Conservation (phyloP, 805 yeast genomes). For the Ogataea philodendri region DNA sequence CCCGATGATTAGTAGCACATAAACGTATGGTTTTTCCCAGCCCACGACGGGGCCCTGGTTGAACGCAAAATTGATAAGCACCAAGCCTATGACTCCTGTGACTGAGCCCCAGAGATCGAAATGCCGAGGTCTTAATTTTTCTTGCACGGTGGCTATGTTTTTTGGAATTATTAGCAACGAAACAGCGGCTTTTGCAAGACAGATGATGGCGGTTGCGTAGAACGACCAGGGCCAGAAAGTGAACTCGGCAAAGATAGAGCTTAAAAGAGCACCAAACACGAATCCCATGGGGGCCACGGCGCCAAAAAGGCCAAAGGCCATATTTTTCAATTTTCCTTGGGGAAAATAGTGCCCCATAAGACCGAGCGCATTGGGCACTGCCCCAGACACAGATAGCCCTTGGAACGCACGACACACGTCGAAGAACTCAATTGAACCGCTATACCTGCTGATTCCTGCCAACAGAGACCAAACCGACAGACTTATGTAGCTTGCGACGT, state of each 20-base stretch:
- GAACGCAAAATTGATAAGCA: slow-evolving; percentile 66
- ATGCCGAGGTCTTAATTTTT: slow-evolving; percentile 8
- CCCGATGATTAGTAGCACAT: slow-evolving; percentile 54
- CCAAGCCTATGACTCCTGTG: slow-evolving; percentile 57
- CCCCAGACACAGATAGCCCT: slow-evolving; percentile 61
- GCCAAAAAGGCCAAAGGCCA: slow-evolving; percentile 57
- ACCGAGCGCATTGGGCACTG: slow-evolving; percentile 61
- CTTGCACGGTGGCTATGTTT: slow-evolving; percentile 19
- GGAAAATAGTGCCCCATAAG: slow-evolving; percentile 47
- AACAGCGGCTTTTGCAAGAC: slow-evolving; percentile 32
- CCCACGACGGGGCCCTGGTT: slow-evolving; percentile 75
- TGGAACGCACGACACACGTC: slow-evolving; percentile 57
- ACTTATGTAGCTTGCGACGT: slow-evolving; percentile 56
- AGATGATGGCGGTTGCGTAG: slow-evolving; percentile 45
- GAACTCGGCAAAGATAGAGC: slow-evolving; percentile 44
- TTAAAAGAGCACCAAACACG: slow-evolving; percentile 51
- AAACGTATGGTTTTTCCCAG: slow-evolving; percentile 60
- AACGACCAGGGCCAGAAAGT: slow-evolving; percentile 64
- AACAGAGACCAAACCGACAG: slow-evolving; percentile 55
- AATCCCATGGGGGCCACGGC: slow-evolving; percentile 66
- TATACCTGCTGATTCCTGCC: slow-evolving; percentile 55
- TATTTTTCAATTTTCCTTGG: slow-evolving; percentile 47
- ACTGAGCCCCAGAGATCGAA: slow-evolving; percentile 56
- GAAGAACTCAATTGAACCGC: slow-evolving; percentile 49
- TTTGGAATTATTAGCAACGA: slow-evolving; percentile 42